Evolutionary conservation across 768 basidiomycete species (phyloP).

Genomic region (Rhodotorula babjevae): DNA sequence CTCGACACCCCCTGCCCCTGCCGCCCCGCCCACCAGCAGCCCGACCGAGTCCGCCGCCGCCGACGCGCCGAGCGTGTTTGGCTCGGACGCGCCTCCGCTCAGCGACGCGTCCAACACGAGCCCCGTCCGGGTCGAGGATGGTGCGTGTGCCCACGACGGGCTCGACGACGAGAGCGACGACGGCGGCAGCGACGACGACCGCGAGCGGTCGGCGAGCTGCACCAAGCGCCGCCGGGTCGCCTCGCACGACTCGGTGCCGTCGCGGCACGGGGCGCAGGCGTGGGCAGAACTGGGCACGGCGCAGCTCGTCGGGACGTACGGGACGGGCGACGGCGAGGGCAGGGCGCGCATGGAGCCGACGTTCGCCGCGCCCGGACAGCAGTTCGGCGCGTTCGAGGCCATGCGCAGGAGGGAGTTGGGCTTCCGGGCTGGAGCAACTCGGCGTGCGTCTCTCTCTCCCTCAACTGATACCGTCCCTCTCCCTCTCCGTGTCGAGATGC

Average conservation of each 20-base stretch:
- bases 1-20: not conserved
- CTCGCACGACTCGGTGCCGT: not conserved
- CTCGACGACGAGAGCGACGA: not conserved
- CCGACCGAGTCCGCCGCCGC: not conserved
- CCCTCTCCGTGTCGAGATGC: not conserved
- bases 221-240: conserved; percentile 4
- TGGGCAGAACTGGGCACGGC: not conserved
- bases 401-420: conserved; percentile 22
- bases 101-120: conserved; percentile 15
- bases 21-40: not conserved
- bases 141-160: not conserved
- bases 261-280: not conserved
- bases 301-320: not conserved
- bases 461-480: too few species aligned
- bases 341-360: conserved; percentile 1
- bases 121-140: not conserved
- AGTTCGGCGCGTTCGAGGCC: conserved; percentile 23
- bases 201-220: not conserved
- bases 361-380: not conserved
- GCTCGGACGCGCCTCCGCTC: not conserved
- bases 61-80: not conserved
- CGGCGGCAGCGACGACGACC: conserved; percentile 7
- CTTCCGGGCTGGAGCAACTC: not conserved
- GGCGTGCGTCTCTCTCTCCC: conserved; percentile 10
- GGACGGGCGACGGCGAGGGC: not conserved